Evolutionary conservation across 495 filamentous ascomycete species (phyloP).

Genomic region (Xylaria intraflava): DNA sequence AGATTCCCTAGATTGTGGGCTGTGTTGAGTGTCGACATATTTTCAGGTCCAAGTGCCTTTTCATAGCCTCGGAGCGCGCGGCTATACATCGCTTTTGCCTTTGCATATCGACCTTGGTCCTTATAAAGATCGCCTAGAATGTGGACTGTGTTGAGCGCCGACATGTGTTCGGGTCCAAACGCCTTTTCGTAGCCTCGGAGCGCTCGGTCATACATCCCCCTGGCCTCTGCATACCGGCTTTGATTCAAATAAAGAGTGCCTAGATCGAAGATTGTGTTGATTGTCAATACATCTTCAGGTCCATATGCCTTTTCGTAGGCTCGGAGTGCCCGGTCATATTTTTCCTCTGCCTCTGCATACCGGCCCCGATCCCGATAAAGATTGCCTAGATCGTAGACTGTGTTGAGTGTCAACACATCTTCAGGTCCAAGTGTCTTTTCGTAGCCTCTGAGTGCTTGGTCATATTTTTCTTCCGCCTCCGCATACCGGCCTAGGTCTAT

Average conservation of each 20-base stretch:
- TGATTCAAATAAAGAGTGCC: conserved; percentile 22
- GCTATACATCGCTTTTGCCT: background rate
- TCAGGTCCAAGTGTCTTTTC: background rate
- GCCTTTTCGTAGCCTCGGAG: conserved; percentile 33
- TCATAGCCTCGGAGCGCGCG: background rate
- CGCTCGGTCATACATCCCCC: conserved; percentile 31
- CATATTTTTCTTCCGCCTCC: background rate
- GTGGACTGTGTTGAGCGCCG: conserved; percentile 24
- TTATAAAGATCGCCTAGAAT: conserved; percentile 17
- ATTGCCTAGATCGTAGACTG: background rate
- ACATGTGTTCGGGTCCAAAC: conserved; percentile 27
- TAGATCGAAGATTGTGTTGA: conserved; percentile 12
- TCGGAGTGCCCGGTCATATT: conserved; percentile 32
- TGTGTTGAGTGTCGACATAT: background rate
- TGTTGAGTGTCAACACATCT: background rate
- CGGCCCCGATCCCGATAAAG: conserved; percentile 26
- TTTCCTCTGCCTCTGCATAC: conserved; percentile 27
- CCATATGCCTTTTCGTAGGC: conserved; percentile 31
- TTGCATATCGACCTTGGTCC: background rate
- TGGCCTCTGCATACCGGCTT: conserved; percentile 24
- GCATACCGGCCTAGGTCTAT: background rate
- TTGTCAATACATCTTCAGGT: conserved; percentile 29
- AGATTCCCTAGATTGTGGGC: background rate
- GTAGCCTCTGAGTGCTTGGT: background rate
- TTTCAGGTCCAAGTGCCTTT: background rate